Evolutionary conservation across 495 filamentous ascomycete genomes (phyloP), one percentile per base, ranked within the genome.

Genomic region (Cryomyces minteri): DNA sequence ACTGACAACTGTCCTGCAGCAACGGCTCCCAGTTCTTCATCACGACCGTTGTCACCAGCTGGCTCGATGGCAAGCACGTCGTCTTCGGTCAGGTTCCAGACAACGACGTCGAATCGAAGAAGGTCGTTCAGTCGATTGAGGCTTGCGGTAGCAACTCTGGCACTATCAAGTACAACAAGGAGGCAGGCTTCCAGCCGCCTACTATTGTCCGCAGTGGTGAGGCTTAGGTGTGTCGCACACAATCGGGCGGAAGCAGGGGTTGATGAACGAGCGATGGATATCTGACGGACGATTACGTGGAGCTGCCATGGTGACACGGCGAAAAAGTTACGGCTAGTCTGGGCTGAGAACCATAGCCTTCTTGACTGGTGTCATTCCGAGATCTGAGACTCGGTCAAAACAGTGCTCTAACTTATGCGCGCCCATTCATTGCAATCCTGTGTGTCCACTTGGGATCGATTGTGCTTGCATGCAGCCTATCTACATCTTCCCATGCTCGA

Each of bases 11-110:
- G 40, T n/a, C 40, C 11, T 29, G 33, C 54, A 81, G 77, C 61
- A 83, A 82, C 68, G 78, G 79, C 57, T 80, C 76, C 12, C 79
- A 85, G 61, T 85, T 84, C 71, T 83, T 66, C 58, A 46, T 66
- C 55, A 66, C 63, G 42, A 66, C 63, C 49, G 62, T 66, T 45
- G 58, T 66, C 36, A 66, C 63, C 45, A 53, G 45, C 29, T 66
- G 63, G 63, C 54, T 66, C 40, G 63, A 66, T 42, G 57, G 57
- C 49, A 61, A 61, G 52, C 63, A 66, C 60, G 63, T 66, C 52
- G 63, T 66, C 58, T 66, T 66, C 56, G 63, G 63, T 47, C 45
- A 58, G 46, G 62, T 66, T 28, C 48, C 58, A 6, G 47, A 56
- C 14, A 52, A 50, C 45, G 62, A 65, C 48, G 39, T 41, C 29